phyloP scores from a whole-genome alignment of 2,329 filamentous ascomycete genomes.

The Aspergillus brasiliensis region DNA sequence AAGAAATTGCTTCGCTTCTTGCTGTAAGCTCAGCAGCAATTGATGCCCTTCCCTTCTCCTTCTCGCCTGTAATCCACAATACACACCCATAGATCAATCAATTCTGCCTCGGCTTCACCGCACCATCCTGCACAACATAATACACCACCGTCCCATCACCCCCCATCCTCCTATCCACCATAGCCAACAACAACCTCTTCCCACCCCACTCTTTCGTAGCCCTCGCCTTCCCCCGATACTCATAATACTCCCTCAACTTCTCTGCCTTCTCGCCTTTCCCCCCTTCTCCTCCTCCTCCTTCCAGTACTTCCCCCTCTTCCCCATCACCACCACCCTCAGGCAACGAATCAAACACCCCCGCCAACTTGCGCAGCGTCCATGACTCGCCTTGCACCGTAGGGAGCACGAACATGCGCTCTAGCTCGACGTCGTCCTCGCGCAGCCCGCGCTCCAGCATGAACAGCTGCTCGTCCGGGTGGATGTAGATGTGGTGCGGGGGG shows the following conservation, averaged over 20 bases:
- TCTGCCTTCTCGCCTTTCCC: constrained; percentile 20
- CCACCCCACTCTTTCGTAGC: constrained; percentile 44
- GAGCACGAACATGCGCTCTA: constrained; percentile 61
- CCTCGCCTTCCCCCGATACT: constrained; percentile 26
- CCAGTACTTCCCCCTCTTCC: constrained; percentile 8
- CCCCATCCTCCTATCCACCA: constrained; percentile 52
- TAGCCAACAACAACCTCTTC: constrained; percentile 61
- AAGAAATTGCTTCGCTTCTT: background rate
- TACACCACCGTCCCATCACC: constrained; percentile 66
- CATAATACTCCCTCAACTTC: constrained; percentile 36
- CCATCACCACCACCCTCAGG: constrained; percentile 24
- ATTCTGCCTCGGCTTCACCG: constrained; percentile 67
- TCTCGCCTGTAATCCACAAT: background rate
- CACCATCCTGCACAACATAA: constrained; percentile 65
- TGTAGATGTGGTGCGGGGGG: constrained; percentile 62
- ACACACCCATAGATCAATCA: constrained; percentile 45
- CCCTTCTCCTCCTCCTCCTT: constrained; percentile 15
- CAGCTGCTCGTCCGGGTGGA: constrained; percentile 66
- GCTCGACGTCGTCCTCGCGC: constrained; percentile 48
- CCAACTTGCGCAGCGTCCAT: constrained; percentile 60
- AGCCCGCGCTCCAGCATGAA: constrained; percentile 57
- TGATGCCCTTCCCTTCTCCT: background rate
- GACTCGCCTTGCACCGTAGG: constrained; percentile 61
- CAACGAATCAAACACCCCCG: constrained; percentile 59
- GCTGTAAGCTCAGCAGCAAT: background rate